Evolutionary conservation across 176 grass and related monocot genomes (phyloP).

Genomic region (Avena insularis): DNA sequence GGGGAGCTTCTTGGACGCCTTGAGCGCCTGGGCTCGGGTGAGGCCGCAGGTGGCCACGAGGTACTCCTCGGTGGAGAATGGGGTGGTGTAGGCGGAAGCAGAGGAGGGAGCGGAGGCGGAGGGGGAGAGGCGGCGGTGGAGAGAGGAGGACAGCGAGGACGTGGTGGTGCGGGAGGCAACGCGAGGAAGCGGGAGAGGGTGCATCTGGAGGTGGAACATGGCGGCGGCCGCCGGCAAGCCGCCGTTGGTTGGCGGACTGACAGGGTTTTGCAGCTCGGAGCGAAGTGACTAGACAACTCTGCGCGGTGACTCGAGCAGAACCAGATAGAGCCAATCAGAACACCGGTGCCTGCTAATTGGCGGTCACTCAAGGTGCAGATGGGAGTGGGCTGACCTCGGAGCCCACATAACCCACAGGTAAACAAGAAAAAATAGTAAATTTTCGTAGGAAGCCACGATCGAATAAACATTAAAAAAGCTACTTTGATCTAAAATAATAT

Average conservation of each 20-base stretch:
- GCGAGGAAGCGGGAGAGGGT: not conserved
- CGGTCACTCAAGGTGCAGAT: not conserved
- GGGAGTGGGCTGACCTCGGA: too few species aligned
- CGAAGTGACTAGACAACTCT: not conserved
- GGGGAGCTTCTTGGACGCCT: constrained; percentile 31
- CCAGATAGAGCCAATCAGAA: not conserved
- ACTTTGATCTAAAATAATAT: too few species aligned
- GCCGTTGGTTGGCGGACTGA: constrained; percentile 15
- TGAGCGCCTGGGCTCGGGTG: constrained; percentile 22
- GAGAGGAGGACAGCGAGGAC: not conserved
- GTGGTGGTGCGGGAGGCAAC: not conserved
- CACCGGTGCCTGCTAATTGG: not conserved
- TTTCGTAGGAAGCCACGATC: too few species aligned
- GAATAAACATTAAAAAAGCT: too few species aligned
- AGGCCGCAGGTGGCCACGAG: constrained; percentile 18
- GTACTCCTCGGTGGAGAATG: constrained; percentile 23
- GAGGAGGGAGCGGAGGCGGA: not conserved
- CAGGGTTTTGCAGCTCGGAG: not conserved
- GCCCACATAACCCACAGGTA: too few species aligned
- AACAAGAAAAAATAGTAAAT: too few species aligned
- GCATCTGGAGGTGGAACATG: constrained; percentile 27
- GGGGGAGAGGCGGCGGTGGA: constrained; percentile 18
- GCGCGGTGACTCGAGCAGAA: not conserved
- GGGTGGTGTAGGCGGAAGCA: not conserved
- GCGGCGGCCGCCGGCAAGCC: not conserved